phyloP scores from a whole-genome alignment of 208 protist genomes.

The Balamuthia mandrillaris region DNA sequence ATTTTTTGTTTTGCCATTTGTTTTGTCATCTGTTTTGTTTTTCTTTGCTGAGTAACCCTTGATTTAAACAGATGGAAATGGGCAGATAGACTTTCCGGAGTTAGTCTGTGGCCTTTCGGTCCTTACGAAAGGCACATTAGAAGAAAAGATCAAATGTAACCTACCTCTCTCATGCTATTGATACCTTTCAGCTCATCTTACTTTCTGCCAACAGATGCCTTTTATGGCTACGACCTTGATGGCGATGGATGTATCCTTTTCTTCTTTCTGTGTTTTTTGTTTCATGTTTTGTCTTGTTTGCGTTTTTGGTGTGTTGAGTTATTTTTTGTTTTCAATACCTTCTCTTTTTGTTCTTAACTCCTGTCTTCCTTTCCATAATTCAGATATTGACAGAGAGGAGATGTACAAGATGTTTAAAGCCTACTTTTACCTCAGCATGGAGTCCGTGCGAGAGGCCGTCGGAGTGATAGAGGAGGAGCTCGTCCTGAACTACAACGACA shows the following conservation, averaged over 20 bases:
- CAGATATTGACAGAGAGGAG: slow-evolving; percentile 45
- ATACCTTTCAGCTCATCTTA: background rate
- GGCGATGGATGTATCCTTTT: slow-evolving; percentile 25
- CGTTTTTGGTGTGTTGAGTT: too few species aligned
- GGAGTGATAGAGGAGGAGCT: slow-evolving; percentile 55
- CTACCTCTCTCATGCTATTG: background rate
- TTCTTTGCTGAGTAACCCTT: background rate
- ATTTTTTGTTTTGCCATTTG: too few species aligned
- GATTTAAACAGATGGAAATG: slow-evolving; percentile 31
- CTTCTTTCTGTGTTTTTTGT: too few species aligned
- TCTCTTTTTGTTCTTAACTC: background rate
- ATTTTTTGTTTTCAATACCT: too few species aligned
- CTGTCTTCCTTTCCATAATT: background rate
- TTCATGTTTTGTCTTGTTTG: too few species aligned
- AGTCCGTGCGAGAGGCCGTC: slow-evolving; percentile 51
- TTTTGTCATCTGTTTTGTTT: background rate
- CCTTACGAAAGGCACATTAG: slow-evolving; percentile 47
- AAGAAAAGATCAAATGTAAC: slow-evolving; percentile 57
- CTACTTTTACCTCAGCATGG: slow-evolving; percentile 57
- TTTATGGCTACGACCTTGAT: slow-evolving; percentile 49
- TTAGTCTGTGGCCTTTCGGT: slow-evolving; percentile 51
- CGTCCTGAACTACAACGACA: slow-evolving; percentile 49
- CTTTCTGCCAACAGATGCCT: background rate
- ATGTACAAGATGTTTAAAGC: slow-evolving; percentile 52
- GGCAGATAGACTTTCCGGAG: slow-evolving; percentile 51